phyloP scores from a whole-genome alignment of 2,329 filamentous ascomycete genomes.

The Parascedosporium putredinis region DNA sequence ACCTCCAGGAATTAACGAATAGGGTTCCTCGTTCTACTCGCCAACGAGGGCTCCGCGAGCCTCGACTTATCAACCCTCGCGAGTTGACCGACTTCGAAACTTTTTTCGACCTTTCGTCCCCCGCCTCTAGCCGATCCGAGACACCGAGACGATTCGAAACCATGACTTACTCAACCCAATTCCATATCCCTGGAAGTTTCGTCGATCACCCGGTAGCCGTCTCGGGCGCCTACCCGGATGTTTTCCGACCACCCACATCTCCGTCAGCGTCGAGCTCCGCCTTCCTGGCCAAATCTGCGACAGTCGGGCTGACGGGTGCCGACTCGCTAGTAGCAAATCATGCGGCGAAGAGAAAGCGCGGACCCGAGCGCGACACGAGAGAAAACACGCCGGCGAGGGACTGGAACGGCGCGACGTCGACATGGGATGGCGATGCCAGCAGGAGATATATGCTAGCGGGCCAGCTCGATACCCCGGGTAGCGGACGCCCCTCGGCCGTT shows the following conservation, averaged over 20 bases:
- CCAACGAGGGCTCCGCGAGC: too few species aligned
- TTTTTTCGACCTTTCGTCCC: slow-evolving; percentile 1
- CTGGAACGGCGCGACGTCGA: background rate
- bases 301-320: slow-evolving; percentile 13
- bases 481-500: background rate
- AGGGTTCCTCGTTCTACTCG: too few species aligned
- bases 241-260: slow-evolving; percentile 36
- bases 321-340: slow-evolving; percentile 5
- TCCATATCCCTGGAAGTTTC: slow-evolving; percentile 24
- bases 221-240: slow-evolving; percentile 28
- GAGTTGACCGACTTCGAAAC: background rate
- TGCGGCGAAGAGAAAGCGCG: slow-evolving; percentile 36
- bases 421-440: slow-evolving; percentile 14
- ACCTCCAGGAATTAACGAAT: too few species aligned
- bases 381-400: slow-evolving; percentile 9
- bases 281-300: slow-evolving; percentile 16
- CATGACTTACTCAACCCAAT: slow-evolving; percentile 22
- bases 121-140: background rate
- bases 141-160: background rate
- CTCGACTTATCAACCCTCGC: background rate
- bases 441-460: slow-evolving; percentile 39
- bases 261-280: slow-evolving; percentile 25
- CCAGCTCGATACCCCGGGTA: slow-evolving; percentile 37
- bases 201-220: slow-evolving; percentile 16
- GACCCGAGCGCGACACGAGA: slow-evolving; percentile 17